These are phyloP conservation scores for Tulasnella sp. DNA, from an alignment of 768 basidiomycete species.

Conservation along the genomic window DNA sequence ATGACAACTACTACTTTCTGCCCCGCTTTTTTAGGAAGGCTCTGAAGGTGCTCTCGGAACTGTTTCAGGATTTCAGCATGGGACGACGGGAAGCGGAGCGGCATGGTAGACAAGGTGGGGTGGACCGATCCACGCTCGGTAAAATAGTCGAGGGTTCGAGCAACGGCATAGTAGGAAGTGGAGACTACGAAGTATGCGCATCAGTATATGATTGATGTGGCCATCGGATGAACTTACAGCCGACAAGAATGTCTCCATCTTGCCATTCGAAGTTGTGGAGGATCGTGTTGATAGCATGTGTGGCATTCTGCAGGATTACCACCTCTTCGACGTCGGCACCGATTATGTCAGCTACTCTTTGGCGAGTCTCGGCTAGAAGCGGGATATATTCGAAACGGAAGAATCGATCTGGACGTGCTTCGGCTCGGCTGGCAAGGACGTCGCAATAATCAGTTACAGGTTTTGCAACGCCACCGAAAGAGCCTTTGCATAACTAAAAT, in stretches of 20 bases:
- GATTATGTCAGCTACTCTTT: slow-evolving; percentile 42
- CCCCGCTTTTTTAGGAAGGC: slow-evolving; percentile 41
- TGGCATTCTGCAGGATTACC: slow-evolving; percentile 60
- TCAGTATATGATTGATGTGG: not conserved
- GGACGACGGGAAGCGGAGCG: slow-evolving; percentile 59
- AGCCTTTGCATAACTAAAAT: slow-evolving; percentile 38
- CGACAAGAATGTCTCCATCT: slow-evolving; percentile 66
- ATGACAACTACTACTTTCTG: slow-evolving; percentile 68
- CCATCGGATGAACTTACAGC: slow-evolving; percentile 48
- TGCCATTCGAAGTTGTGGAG: slow-evolving; percentile 70
- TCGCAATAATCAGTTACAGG: slow-evolving; percentile 43
- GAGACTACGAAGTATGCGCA: slow-evolving; percentile 46
- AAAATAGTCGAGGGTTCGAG: slow-evolving; percentile 56
- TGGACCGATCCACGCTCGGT: slow-evolving; percentile 56
- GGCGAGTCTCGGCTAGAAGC: slow-evolving; percentile 41
- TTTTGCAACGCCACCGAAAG: slow-evolving; percentile 45
- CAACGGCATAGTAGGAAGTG: slow-evolving; percentile 62
- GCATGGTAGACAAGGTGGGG: slow-evolving; percentile 56
- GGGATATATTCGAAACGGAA: slow-evolving; percentile 42
- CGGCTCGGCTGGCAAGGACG: slow-evolving; percentile 41
- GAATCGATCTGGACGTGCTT: slow-evolving; percentile 45
- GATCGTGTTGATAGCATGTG: slow-evolving; percentile 67
- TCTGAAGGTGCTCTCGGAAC: slow-evolving; percentile 50
- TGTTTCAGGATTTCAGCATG: slow-evolving; percentile 58
- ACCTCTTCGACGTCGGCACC: slow-evolving; percentile 43